Evolutionary conservation across 1,284 basidiomycete genomes (phyloP), one percentile per base, ranked within the genome.

Genomic region (Sanguinoderma infundibulare): DNA sequence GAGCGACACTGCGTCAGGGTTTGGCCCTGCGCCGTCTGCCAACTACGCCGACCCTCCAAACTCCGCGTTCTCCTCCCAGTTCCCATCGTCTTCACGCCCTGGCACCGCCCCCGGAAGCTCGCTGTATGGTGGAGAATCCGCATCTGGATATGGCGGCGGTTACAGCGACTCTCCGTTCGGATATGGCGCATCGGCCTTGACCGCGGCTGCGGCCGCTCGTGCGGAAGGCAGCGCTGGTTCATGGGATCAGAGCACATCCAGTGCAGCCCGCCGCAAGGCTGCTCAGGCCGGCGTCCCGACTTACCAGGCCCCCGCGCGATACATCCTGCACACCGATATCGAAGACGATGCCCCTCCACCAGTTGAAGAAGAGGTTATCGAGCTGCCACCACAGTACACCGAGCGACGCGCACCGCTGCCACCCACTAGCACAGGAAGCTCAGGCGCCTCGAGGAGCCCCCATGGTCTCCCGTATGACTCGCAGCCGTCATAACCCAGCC

Each of bases 331-430:
- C 68, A 90, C 87, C 0, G 91, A 92, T 70, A 82, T 83, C 10
- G 79, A 78, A 32, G 89, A 89, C 59, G 86, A 87, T 62, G 72
- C 69, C 17, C 59, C 79, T 15, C 78, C 79, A 20, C 77, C 79
- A 17, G 55, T 59, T 2, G 78, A 78, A 38, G 77, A 83, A 20
- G 89, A 83, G 9, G 75, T 91, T 24, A 80, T 92, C 17, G 91
- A 93, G 72, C 79, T 92, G 5, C 91, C 91, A 17, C 91, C 91
- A 20, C 85, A 87, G 73, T 93, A 93, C 70, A 81, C 81, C 50
- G 87, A 83, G 66, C 77, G 81, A 55, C 79, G 80, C 35, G 68
- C 70, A 46, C 74, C 76, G 0, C 34, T 38, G 17, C 52, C 22
- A 8, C 35, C 67, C 34, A 46, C 49, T 10, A 10, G 20, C 32